Conservation (phyloP, 352 stramenopile genomes). For the Thalassiosira mediterranea region DNA sequence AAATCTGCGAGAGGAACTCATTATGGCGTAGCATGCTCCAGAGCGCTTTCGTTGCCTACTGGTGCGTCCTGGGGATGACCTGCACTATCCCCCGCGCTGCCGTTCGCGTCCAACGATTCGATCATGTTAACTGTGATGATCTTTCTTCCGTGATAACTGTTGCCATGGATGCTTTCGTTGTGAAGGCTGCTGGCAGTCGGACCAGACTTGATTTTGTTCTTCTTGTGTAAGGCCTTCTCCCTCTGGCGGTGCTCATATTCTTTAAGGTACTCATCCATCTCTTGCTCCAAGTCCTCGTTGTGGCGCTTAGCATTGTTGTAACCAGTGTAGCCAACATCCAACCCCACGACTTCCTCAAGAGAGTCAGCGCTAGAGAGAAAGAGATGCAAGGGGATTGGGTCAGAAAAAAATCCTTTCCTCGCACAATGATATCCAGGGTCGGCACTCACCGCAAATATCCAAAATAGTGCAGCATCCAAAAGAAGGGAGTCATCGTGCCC, state of each 20-base stretch:
- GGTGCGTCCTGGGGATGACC: no score
- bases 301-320: constrained; percentile 5
- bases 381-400: neutral
- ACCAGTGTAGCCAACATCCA: constrained; percentile 45
- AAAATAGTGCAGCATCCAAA: constrained; percentile 33
- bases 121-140: constrained; percentile 12
- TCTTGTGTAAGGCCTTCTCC: constrained; percentile 19
- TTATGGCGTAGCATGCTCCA: no score
- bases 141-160: constrained; percentile 24
- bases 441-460: constrained; percentile 28
- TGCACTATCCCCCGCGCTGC: no score
- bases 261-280: constrained; percentile 9
- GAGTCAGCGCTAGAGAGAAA: constrained; percentile 23
- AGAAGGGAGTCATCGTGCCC: constrained; percentile 39
- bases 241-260: constrained; percentile 25
- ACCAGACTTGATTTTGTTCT: neutral
- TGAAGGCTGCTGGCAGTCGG: constrained; percentile 22
- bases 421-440: no score
- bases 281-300: neutral
- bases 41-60: no score
- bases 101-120: no score
- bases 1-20: no score
- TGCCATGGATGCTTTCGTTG: constrained; percentile 16
- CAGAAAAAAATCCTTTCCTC: neutral
- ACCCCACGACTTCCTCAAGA: constrained; percentile 46